A percentile compares a stretch with the other conserved stretches of the same genome.
phyloP scores from a whole-genome alignment of 75 land plant species.

The Pinus tabuliformis region DNA sequence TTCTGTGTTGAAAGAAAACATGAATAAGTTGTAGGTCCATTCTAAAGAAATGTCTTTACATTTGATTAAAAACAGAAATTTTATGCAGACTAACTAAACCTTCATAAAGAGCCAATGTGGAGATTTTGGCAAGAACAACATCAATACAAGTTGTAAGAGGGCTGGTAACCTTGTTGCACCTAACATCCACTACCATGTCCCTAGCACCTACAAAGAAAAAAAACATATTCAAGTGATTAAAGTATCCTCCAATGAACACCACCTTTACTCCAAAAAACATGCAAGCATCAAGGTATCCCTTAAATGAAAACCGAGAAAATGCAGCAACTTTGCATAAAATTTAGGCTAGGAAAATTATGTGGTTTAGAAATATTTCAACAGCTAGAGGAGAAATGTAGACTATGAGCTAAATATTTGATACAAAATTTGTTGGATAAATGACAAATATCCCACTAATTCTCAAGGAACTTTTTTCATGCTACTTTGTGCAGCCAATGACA shows the following conservation, averaged over 20 bases:
- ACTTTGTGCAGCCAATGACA: neutral
- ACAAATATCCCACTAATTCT: neutral
- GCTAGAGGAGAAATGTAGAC: neutral
- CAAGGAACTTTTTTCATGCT: neutral
- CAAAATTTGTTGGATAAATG: neutral
- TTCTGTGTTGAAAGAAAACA: slow-evolving; percentile 32
- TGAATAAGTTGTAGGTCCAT: neutral
- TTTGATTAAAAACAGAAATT: neutral
- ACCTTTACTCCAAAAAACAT: neutral
- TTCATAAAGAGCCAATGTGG: slow-evolving; percentile 83
- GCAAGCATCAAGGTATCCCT: neutral
- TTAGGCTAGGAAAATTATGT: neutral
- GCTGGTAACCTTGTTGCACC: slow-evolving; percentile 78
- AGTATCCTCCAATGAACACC: neutral
- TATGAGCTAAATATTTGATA: neutral
- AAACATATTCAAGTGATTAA: no score
- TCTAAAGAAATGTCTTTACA: neutral
- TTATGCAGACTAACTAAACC: slow-evolving; percentile 25
- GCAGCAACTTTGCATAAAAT: no score
- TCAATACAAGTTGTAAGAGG: slow-evolving; percentile 51
- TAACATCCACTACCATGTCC: slow-evolving; percentile 94
- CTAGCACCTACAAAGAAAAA: slow-evolving; percentile 47
- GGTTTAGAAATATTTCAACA: neutral
- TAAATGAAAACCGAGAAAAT: neutral
- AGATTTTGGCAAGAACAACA: slow-evolving; percentile 78